phyloP scores from a whole-genome alignment of 768 basidiomycete genomes.

The Tephrocybe sp. region DNA sequence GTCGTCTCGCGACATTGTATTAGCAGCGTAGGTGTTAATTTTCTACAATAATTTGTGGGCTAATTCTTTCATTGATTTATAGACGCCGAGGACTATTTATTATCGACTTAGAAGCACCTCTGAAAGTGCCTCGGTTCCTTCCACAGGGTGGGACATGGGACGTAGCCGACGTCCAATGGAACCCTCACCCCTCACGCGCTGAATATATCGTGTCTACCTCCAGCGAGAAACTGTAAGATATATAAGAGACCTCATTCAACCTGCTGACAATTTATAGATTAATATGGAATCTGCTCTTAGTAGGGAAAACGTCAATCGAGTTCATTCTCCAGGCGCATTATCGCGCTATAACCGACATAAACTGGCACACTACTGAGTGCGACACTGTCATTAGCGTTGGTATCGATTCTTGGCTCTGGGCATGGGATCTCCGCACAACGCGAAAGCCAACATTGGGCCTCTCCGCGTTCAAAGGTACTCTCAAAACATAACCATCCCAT shows the following conservation, averaged over 20 bases:
- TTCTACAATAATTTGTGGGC: background rate
- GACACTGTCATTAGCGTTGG: conserved; percentile 87
- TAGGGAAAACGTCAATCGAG: conserved; percentile 77
- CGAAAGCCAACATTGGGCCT: conserved; percentile 75
- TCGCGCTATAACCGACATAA: conserved; percentile 96
- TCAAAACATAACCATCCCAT: background rate
- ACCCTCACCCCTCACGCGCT: conserved; percentile 71
- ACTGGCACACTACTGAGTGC: conserved; percentile 89
- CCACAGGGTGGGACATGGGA: conserved; percentile 98
- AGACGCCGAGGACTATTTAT: conserved; percentile 91
- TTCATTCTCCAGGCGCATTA: conserved; percentile 87
- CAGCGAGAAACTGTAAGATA: conserved; percentile 75
- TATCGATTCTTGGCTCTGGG: conserved; percentile 93
- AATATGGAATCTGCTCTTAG: conserved; percentile 88
- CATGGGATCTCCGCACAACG: conserved; percentile 82
- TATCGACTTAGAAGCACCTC: conserved; percentile 86
- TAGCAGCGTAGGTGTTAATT: conserved; percentile 63
- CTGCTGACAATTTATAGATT: conserved; percentile 42
- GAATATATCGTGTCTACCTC: conserved; percentile 89
- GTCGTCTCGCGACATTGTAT: conserved; percentile 80
- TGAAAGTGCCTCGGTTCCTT: conserved; percentile 87
- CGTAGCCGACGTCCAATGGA: conserved; percentile 92
- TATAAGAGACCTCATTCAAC: background rate
- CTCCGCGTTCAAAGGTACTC: conserved; percentile 44
- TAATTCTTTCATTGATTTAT: background rate